phyloP scores from a whole-genome alignment of 805 yeast species.

The Yarrowia sp. region DNA sequence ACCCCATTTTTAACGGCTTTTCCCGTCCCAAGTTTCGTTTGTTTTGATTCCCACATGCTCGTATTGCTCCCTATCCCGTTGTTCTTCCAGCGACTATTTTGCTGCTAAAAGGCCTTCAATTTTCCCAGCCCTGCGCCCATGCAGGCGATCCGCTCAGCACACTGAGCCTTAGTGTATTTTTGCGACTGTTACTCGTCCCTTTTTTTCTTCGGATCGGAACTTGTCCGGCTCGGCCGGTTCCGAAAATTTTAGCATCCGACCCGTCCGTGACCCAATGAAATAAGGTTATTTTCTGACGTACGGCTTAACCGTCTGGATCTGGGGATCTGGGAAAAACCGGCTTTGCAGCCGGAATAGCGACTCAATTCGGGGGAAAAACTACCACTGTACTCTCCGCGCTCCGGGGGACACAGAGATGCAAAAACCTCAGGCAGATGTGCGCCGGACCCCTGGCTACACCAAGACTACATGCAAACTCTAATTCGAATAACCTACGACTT shows the following conservation, averaged over 20 bases:
- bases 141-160: too few species aligned
- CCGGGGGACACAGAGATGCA: too few species aligned
- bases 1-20: too few species aligned
- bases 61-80: background rate
- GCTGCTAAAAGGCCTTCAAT: too few species aligned
- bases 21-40: background rate
- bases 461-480: background rate
- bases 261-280: background rate
- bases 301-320: background rate
- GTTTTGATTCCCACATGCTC: background rate
- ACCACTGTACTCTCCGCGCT: too few species aligned
- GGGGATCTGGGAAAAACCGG: background rate
- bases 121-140: too few species aligned
- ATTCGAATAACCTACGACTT: background rate
- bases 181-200: background rate
- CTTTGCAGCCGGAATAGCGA: too few species aligned
- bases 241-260: background rate
- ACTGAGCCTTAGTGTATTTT: too few species aligned
- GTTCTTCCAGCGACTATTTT: background rate
- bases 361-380: too few species aligned
- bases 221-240: background rate
- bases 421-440: too few species aligned
- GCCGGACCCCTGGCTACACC: background rate
- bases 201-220: conserved; percentile 8
- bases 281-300: background rate